Base-by-base conservation (phyloP, 2,329 filamentous ascomycete species). In the Ambrosiella beaveri region DNA sequence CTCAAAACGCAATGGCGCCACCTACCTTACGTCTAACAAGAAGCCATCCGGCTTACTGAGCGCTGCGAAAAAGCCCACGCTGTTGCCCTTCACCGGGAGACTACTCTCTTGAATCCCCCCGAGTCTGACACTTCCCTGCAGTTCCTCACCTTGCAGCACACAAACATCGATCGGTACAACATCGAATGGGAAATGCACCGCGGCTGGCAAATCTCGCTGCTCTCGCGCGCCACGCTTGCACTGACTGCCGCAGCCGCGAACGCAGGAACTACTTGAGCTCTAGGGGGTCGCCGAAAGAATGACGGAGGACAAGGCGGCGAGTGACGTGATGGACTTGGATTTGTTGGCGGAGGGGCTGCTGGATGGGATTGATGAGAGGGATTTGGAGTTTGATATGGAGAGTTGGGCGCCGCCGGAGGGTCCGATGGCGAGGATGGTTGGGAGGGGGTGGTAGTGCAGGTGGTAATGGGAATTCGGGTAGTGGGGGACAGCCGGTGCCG, bases 1-100 rank as follows among this genome's bases (percentile, higher is more conserved):
- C 65, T 71, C 61, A 76, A 77, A 66, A 71, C 70, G 57, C 68
- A 68, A 3, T 78, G 73, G 70, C 51, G 63, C 36, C 62, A 64
- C 3, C 69, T 78, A 41, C 66, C 66, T 0, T 59, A 64, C 0
- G 65, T 67, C 41, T 65, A 74, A 62, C 70, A 68, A 63, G 62
- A 67, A 36, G 66, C 68, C 9, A 70, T 78, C 50, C 59, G 57
- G 11, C 17, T 62, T n/a, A 19, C 45, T 11, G 61, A 62, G 17
- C 55, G 61, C 11, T 61, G 66, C 56, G 65, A 63, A 61, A 63
- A 66, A 13, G 64, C 67, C 17, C 59, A 64, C 17, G 63, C 63
- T 15, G 66, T 69, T 58, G 59, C 62, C 4, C 61, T 64, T 15
- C 51, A 54, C 7, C 59, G 61, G 15, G 41, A 50, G 15, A n/a